phyloP scores from a whole-genome alignment of 805 yeast genomes.

The Candida qinlingensis region DNA sequence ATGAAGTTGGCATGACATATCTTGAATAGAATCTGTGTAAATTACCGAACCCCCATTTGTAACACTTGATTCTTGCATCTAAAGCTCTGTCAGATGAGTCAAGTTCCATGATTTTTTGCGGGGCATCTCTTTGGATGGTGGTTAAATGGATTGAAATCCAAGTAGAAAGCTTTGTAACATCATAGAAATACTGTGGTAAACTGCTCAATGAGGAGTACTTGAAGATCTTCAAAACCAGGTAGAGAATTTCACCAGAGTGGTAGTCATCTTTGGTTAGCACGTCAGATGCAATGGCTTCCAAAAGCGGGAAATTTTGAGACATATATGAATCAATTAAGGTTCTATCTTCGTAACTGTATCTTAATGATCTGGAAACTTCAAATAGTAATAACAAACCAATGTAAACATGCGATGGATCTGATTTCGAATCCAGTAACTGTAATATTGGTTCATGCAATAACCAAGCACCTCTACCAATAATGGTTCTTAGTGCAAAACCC shows the following conservation, averaged over 20 bases:
- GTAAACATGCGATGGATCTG: conserved; percentile 35
- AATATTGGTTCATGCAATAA: conserved; percentile 26
- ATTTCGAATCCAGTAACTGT: conserved; percentile 31
- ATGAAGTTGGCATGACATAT: conserved; percentile 35
- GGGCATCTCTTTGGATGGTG: conserved; percentile 50
- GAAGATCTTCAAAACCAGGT: conserved; percentile 59
- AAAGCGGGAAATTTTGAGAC: conserved; percentile 46
- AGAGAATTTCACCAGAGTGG: conserved; percentile 42
- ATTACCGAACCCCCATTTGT: conserved; percentile 87
- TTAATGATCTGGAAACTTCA: conserved; percentile 49
- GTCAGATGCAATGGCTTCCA: conserved; percentile 46
- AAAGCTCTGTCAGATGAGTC: conserved; percentile 43
- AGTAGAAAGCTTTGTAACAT: conserved; percentile 33
- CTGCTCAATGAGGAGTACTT: conserved; percentile 57
- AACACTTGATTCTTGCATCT: conserved; percentile 58
- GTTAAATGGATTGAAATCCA: conserved; percentile 69
- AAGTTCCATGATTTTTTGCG: conserved; percentile 42
- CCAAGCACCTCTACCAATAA: conserved; percentile 41
- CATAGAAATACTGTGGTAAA: conserved; percentile 46
- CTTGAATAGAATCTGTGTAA: conserved; percentile 63
- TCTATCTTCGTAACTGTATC: conserved; percentile 50
- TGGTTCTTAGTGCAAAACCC: conserved; percentile 49
- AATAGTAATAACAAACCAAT: conserved; percentile 52
- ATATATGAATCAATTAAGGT: conserved; percentile 44
- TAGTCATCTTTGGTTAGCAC: conserved; percentile 28